Evolutionary conservation across 305 asterid species (phyloP), one percentile per base, ranked within the genome.

Genomic region (Fraxinus sp.): DNA sequence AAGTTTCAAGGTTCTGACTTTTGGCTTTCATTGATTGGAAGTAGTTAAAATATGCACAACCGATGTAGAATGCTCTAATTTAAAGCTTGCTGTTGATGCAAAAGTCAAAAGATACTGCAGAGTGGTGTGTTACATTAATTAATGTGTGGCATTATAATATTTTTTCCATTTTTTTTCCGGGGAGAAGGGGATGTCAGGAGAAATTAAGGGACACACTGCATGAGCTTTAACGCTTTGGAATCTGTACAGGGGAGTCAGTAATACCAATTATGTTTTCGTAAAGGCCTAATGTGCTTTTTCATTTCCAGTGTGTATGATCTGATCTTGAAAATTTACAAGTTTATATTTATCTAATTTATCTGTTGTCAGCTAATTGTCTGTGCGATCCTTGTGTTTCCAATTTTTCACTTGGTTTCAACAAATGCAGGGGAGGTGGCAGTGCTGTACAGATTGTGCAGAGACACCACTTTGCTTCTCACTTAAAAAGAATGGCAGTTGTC

Each of bases 401-500:
- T 79, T 75, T 49, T 77, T 84, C 75, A 43, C 77, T 76, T 75
- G 46, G 77, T 68, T 14, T 28, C 43, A 81, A 83, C 84, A 83
- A 79, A 83, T 89, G 86, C 94, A 96, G 99, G 95, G 97, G 98
- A 77, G 87, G 90, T 83, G 93, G 90, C 72, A 90, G 89, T 83
- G 82, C 95, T 80, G 97, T 96, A 92, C 99, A 96, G 91, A 96
- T 94, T 90, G 92, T 94, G 77, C 99, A 94, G 87, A 92, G 99
- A 74, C 97, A 96, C 89, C 99, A 96, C 90, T 96, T 96, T 83
- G 99, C 99, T 28, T 96, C 99, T 70, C 89, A 96, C 87, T 89
- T 94, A 78, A 96, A 96, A 89, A 92, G 99, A 89, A 96, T 96
- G 99, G 92, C 99, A 62, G 99, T 91, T 80, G 98, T 96, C 81